Evolutionary conservation across 2,329 filamentous ascomycete genomes (phyloP).

Genomic region (Didymella arachidicola): DNA sequence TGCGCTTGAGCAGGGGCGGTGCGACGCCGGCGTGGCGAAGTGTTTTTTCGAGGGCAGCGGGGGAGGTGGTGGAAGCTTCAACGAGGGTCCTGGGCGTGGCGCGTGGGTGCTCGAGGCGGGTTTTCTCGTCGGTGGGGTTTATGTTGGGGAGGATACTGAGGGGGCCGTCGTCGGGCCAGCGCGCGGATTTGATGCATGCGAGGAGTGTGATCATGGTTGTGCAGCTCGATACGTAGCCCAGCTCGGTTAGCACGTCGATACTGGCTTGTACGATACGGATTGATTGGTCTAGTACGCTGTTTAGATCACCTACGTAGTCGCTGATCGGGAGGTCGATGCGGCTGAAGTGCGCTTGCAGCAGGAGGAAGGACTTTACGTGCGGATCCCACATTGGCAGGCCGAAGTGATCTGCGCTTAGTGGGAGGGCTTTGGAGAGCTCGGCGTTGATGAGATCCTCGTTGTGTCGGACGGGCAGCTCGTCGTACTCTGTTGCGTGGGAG

Average conservation of each 20-base stretch:
- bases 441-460: constrained; percentile 98
- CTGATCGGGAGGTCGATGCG: constrained; percentile 91
- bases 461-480: constrained; percentile 95
- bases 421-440: constrained; percentile 83
- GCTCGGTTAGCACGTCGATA: constrained; percentile 90
- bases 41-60: constrained; percentile 44
- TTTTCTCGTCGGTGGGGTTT: constrained; percentile 54
- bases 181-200: constrained; percentile 89
- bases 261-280: constrained; percentile 96
- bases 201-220: constrained; percentile 83
- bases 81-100: constrained; percentile 44
- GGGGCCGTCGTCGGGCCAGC: constrained; percentile 85
- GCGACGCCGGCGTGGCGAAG: constrained; percentile 60
- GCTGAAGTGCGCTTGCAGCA: constrained; percentile 94
- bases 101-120: constrained; percentile 53
- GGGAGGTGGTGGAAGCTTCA: constrained; percentile 44
- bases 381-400: constrained; percentile 96
- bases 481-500: constrained; percentile 91
- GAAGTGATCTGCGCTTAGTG: constrained; percentile 68
- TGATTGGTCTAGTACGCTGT: constrained; percentile 86
- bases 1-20: constrained; percentile 54
- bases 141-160: constrained; percentile 82
- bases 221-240: constrained; percentile 76
- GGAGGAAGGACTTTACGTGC: constrained; percentile 92
- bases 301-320: constrained; percentile 96